Percentiles rank a stretch among this genome's conserved stretches.
phyloP scores from a whole-genome alignment of 306 rosid species.

The Lotus japonicus region DNA sequence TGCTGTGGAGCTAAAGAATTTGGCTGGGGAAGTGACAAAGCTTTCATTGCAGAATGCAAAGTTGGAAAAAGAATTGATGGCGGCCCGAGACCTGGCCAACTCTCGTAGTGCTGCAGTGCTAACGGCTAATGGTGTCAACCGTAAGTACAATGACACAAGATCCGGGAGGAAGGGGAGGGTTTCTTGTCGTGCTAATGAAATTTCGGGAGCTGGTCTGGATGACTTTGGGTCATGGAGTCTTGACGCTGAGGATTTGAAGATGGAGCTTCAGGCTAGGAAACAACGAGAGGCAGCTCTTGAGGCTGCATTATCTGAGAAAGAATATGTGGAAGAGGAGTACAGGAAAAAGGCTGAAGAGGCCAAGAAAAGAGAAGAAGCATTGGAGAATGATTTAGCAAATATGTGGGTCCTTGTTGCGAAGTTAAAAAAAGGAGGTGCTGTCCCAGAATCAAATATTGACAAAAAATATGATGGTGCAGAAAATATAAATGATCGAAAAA shows the following conservation, averaged over 20 bases:
- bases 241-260: slow-evolving; percentile 66
- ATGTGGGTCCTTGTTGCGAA: slow-evolving; percentile 99
- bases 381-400: slow-evolving; percentile 97
- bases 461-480: slow-evolving; percentile 45
- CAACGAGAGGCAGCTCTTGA: slow-evolving; percentile 92
- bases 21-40: slow-evolving; percentile 96
- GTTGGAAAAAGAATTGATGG: slow-evolving; percentile 75
- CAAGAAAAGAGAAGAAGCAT: slow-evolving; percentile 88
- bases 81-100: slow-evolving; percentile 66
- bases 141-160: slow-evolving; percentile 64
- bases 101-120: slow-evolving; percentile 45
- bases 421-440: slow-evolving; percentile 78
- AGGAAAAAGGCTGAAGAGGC: slow-evolving; percentile 81
- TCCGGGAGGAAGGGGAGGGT: slow-evolving; percentile 80
- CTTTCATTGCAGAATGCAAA: slow-evolving; percentile 80
- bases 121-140: slow-evolving; percentile 56
- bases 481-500: slow-evolving; percentile 31
- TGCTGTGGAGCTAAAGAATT: slow-evolving; percentile 93
- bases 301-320: slow-evolving; percentile 90
- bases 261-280: slow-evolving; percentile 93
- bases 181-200: slow-evolving; percentile 56
- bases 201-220: slow-evolving; percentile 45
- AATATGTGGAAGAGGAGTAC: slow-evolving; percentile 70
- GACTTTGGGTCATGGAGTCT: slow-evolving; percentile 83
- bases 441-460: slow-evolving; percentile 51